Evolutionary conservation across 176 grass and related monocot species (phyloP).

Genomic region (Aegilops tauschii): DNA sequence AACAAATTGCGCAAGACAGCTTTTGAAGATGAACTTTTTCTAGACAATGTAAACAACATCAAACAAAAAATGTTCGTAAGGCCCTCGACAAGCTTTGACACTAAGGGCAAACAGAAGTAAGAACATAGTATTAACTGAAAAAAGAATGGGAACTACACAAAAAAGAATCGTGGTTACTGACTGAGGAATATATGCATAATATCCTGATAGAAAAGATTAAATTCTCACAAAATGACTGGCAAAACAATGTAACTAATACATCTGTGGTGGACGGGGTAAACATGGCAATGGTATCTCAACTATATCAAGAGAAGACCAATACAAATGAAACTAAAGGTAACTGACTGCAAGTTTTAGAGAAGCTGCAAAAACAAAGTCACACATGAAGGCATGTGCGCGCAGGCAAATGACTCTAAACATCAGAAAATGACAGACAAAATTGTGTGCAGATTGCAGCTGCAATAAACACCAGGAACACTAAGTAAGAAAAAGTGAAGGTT

Average conservation of each 20-base stretch:
- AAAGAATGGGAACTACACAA: not conserved
- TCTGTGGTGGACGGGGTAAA: not conserved
- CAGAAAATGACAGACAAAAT: not conserved
- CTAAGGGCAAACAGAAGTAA: not conserved
- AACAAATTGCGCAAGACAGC: not conserved
- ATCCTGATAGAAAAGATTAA: not conserved
- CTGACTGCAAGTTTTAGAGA: not conserved
- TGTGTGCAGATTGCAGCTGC: not conserved
- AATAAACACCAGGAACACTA: not conserved
- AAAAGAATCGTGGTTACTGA: not conserved
- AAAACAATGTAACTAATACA: not conserved
- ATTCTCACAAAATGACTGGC: not conserved
- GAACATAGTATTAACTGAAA: not conserved
- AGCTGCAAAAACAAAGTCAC: not conserved
- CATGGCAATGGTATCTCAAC: not conserved
- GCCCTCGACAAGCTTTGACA: not conserved
- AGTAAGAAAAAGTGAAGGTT: not conserved
- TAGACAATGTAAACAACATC: not conserved
- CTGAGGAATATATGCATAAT: not conserved
- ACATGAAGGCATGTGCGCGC: not conserved
- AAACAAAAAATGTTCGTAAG: not conserved
- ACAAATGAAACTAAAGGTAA: not conserved
- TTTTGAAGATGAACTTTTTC: not conserved
- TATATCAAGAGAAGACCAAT: constrained; percentile 14
- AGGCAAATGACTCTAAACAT: not conserved